Percentiles rank a stretch among this genome's conserved stretches.
These are phyloP conservation scores for Naganishia antarctica DNA, from an alignment of 768 basidiomycete genomes.

Conservation along the genomic window DNA sequence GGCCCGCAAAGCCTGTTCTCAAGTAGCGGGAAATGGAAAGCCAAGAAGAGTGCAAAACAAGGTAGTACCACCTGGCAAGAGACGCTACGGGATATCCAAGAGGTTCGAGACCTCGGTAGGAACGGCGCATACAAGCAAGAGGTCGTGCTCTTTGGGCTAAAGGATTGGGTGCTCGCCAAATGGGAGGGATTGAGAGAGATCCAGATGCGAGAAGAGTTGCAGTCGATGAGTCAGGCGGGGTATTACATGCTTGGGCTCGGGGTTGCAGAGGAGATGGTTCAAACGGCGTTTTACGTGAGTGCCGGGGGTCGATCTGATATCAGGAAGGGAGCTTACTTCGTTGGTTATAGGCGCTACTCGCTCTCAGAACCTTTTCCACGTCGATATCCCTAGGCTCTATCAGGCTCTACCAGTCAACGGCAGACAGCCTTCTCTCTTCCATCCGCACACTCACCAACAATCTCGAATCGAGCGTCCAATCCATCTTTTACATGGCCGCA, in stretches of 20 bases:
- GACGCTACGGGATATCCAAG: slow-evolving; percentile 49
- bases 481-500: slow-evolving; percentile 78
- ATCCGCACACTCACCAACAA: slow-evolving; percentile 62
- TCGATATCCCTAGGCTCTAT: slow-evolving; percentile 73
- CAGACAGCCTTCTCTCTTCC: slow-evolving; percentile 66
- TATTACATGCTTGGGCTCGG: slow-evolving; percentile 22
- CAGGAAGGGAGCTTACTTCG: slow-evolving; percentile 5
- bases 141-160: slow-evolving; percentile 73
- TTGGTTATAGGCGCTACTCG: slow-evolving; percentile 62
- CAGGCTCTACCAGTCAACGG: slow-evolving; percentile 71
- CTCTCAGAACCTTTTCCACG: slow-evolving; percentile 67
- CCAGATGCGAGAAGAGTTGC: slow-evolving; percentile 46
- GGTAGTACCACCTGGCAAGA: slow-evolving; percentile 56
- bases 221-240: slow-evolving; percentile 7
- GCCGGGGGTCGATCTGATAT: too few species aligned
- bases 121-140: slow-evolving; percentile 74
- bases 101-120: slow-evolving; percentile 64
- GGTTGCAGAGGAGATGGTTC: slow-evolving; percentile 26
- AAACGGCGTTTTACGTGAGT: slow-evolving; percentile 35
- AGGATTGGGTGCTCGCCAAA: slow-evolving; percentile 73
- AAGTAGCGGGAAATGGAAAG: slow-evolving; percentile 37
- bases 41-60: slow-evolving; percentile 3
- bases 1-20: slow-evolving; percentile 10
- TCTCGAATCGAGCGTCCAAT: slow-evolving; percentile 71
- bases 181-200: slow-evolving; percentile 66